These are phyloP conservation scores for Auriscalpium vulgare DNA, from an alignment of 768 basidiomycete genomes.

Conservation along the genomic window DNA sequence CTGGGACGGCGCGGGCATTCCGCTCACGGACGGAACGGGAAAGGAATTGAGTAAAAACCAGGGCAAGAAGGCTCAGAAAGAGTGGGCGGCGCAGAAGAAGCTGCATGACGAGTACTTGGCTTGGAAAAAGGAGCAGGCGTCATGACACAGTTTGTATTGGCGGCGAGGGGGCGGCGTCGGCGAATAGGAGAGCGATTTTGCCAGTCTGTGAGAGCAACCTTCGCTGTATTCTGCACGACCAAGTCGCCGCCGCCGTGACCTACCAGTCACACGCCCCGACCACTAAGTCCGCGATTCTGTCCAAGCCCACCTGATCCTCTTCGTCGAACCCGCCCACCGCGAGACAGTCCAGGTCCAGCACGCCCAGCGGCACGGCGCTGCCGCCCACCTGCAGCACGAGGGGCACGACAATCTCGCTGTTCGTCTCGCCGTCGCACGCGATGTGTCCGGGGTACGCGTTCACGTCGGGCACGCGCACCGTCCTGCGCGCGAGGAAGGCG, in stretches of 20 bases:
- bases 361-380: constrained; percentile 31
- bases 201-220: neutral
- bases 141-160: neutral
- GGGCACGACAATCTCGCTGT: constrained; percentile 86
- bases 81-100: constrained; percentile 65
- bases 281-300: constrained; percentile 29
- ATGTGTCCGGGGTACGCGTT: constrained; percentile 86
- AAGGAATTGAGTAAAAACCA: constrained; percentile 78
- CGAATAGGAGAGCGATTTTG: neutral
- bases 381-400: constrained; percentile 36
- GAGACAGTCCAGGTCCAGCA: constrained; percentile 36
- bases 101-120: constrained; percentile 70
- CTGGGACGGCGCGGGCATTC: constrained; percentile 83
- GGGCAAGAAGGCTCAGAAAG: constrained; percentile 71
- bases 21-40: constrained; percentile 77
- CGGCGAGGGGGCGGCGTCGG: neutral
- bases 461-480: constrained; percentile 71
- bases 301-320: constrained; percentile 34
- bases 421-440: constrained; percentile 86
- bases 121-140: constrained; percentile 29
- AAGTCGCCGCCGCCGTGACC: neutral
- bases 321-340: constrained; percentile 31
- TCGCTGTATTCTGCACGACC: neutral
- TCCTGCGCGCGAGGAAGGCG: constrained; percentile 48
- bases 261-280: constrained; percentile 19